phyloP scores from a whole-genome alignment of 106 monocot species.

The Phalaenopsis aphrodite region DNA sequence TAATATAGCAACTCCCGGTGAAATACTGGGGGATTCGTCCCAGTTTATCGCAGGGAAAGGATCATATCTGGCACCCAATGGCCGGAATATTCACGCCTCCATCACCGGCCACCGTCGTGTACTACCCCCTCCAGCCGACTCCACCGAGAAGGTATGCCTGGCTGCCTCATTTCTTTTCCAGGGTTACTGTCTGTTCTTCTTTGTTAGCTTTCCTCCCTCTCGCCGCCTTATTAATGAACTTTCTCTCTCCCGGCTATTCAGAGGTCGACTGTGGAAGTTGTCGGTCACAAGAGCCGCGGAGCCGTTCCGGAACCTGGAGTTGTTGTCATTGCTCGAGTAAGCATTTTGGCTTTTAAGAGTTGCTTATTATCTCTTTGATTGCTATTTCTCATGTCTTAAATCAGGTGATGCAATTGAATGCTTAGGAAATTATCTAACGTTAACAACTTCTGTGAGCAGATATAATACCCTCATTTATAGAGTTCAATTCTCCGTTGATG shows the following conservation, averaged over 20 bases:
- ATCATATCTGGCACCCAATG: constrained; percentile 41
- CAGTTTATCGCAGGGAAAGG: constrained; percentile 48
- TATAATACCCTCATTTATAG: background rate
- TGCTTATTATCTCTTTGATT: background rate
- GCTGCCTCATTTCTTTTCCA: background rate
- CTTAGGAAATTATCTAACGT: background rate
- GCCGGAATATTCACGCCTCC: constrained; percentile 48
- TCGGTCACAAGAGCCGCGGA: constrained; percentile 72
- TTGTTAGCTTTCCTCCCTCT: background rate
- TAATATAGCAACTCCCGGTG: constrained; percentile 50
- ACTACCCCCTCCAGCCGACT: constrained; percentile 28
- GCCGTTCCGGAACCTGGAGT: constrained; percentile 68
- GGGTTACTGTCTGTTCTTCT: constrained; percentile 8
- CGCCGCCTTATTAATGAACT: background rate
- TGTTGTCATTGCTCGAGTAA: constrained; percentile 67
- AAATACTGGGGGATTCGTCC: constrained; percentile 40
- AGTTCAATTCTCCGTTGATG: background rate
- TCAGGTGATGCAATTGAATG: background rate
- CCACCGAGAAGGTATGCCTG: constrained; percentile 45
- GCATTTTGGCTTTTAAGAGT: background rate
- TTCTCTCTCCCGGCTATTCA: constrained; percentile 10
- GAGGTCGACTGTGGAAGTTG: constrained; percentile 58
- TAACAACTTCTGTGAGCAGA: background rate
- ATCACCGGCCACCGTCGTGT: constrained; percentile 38
- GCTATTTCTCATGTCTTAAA: too few relatives aligned